These are phyloP conservation scores for Byssochlamys sp. DNA, from an alignment of 2,329 filamentous ascomycete genomes.

Conservation along the genomic window DNA sequence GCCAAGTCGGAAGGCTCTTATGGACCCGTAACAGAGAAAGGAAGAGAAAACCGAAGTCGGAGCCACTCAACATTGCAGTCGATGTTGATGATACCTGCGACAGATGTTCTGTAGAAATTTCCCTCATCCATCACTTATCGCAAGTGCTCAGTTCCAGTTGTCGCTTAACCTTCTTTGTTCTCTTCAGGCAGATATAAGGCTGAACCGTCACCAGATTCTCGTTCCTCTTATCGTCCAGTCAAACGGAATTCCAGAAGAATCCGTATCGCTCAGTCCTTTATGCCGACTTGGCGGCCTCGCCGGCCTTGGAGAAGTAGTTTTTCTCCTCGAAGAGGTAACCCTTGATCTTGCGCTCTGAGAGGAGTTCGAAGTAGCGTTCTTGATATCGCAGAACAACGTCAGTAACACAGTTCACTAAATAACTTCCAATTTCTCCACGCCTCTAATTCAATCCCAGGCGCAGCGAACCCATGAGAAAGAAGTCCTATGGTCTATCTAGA, in stretches of 20 bases:
- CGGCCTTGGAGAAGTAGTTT: slow-evolving; percentile 44
- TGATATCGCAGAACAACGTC: slow-evolving; percentile 2
- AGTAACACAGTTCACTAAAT: background rate
- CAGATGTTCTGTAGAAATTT: background rate
- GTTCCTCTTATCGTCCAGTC: background rate
- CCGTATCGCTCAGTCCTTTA: slow-evolving; percentile 7
- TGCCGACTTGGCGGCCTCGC: slow-evolving; percentile 17
- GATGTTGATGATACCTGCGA: background rate
- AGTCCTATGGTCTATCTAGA: background rate
- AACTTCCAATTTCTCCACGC: background rate
- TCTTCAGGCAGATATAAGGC: background rate
- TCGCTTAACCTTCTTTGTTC: background rate
- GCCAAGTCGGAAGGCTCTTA: background rate
- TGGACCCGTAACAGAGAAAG: background rate
- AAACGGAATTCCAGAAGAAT: background rate
- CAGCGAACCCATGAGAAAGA: background rate
- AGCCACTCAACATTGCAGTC: background rate
- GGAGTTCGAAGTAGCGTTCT: slow-evolving; percentile 58
- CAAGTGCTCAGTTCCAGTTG: background rate
- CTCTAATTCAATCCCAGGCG: background rate
- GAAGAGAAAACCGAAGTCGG: background rate
- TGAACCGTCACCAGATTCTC: background rate
- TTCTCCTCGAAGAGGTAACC: slow-evolving; percentile 57
- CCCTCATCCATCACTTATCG: background rate
- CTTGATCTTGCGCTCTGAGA: slow-evolving; percentile 54